Percentiles rank a stretch among this genome's conserved stretches.
Conservation (phyloP, 176 grass and related monocot genomes). For the Aegilops tauschii region DNA sequence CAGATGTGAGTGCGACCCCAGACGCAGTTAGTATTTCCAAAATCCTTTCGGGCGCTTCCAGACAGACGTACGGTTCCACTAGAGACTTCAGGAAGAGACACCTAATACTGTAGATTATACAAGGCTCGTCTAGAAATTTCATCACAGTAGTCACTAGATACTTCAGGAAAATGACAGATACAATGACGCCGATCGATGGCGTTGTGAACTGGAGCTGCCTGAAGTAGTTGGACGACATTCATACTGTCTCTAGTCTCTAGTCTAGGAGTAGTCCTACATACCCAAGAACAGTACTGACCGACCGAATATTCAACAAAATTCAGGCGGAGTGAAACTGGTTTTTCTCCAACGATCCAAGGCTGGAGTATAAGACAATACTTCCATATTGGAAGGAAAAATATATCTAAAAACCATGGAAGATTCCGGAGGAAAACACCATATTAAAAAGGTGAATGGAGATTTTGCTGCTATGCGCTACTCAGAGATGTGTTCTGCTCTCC, state of each 20-base stretch:
- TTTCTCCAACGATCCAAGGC: background rate
- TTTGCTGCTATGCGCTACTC: background rate
- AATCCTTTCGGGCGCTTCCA: background rate
- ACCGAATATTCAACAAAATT: background rate
- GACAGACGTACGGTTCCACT: background rate
- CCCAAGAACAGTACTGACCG: background rate
- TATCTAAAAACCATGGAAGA: background rate
- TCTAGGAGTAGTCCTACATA: background rate
- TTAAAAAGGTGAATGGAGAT: background rate
- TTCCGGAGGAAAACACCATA: background rate
- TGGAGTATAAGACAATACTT: background rate
- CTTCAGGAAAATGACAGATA: background rate
- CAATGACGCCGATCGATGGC: background rate
- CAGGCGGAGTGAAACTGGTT: background rate
- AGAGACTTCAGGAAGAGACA: background rate
- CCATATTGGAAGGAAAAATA: background rate
- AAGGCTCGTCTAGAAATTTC: background rate
- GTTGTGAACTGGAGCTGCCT: background rate
- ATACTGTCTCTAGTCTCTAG: too few relatives aligned
- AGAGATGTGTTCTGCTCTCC: background rate
- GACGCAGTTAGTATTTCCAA: background rate
- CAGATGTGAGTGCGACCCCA: background rate
- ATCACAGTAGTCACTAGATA: background rate
- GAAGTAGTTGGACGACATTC: background rate
- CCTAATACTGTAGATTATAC: background rate